These are phyloP conservation scores for Leptomonas pyrrhocoris DNA, from an alignment of 208 protist species.

Conservation along the genomic window DNA sequence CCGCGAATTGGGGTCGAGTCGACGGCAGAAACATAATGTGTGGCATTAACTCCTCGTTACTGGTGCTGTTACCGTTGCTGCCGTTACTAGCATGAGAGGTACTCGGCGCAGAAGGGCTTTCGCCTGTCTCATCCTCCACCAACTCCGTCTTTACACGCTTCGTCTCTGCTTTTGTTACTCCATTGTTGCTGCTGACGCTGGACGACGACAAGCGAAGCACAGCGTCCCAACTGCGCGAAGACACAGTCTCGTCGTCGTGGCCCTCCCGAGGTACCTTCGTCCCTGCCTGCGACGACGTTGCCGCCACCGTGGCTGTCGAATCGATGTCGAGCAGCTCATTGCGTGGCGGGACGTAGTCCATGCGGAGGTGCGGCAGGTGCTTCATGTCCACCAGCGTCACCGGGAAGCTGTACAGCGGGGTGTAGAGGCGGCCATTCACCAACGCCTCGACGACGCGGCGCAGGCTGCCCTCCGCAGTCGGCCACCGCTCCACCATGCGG, in stretches of 20 bases:
- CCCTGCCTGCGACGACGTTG: neutral
- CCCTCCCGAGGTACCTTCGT: neutral
- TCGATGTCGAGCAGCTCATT: conserved; percentile 30
- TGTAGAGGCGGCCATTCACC: conserved; percentile 74
- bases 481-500: conserved; percentile 80
- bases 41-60: conserved; percentile 62
- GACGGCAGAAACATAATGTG: conserved; percentile 88
- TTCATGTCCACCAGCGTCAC: conserved; percentile 55
- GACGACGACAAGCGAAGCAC: neutral
- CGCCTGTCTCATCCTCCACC: neutral
- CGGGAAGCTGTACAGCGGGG: conserved; percentile 68
- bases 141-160: conserved; percentile 46
- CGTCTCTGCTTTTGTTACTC: conserved; percentile 6
- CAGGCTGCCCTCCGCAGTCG: conserved; percentile 70
- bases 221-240: conserved; percentile 27
- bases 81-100: neutral
- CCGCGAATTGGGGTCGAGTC: conserved; percentile 67
- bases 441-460: conserved; percentile 77
- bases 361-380: conserved; percentile 55
- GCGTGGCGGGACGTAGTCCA: conserved; percentile 55
- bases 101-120: neutral
- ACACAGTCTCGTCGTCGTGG: neutral
- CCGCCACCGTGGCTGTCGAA: neutral
- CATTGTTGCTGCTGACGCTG: neutral
- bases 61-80: neutral